Base-by-base conservation (phyloP, 2,329 filamentous ascomycete genomes). In the Hirsutella rhossiliensis region DNA sequence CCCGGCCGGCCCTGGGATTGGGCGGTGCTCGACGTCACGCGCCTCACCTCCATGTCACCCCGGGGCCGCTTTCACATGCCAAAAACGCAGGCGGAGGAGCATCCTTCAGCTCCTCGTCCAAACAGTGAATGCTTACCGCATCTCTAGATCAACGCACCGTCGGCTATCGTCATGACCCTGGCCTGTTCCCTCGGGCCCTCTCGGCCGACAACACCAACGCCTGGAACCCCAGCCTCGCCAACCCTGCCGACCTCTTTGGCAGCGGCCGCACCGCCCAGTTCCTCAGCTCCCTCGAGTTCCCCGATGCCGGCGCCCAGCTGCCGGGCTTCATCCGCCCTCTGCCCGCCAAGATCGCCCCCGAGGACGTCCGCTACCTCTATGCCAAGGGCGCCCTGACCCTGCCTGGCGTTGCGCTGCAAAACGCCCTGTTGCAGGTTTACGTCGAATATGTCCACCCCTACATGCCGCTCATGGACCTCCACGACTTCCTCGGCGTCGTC, bases 401-500 rank as follows among this genome's bases (percentile, higher is more conserved):
- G 36, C 90, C 90, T 2, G 71, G 76, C 36, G 63, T 73, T 4
- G 65, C 68, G 5, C 69, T 96, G 31, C 84, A 90, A 55, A 87
- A 85, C 59, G 87, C 88, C 47, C 72, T 96, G 38, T 68, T 97
- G 15, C 80, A 82, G 53, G 80, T 80, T 34, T 96, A 92, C 55
- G 74, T 90, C 48, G 85, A 95, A 65, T 95, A 84, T 60, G 87
- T 96, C 8, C 84, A 96, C 60, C 87, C 89, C 1, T 96, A 87
- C 61, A 95, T 96, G 87, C 90, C 90, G 20, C 69, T 95, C 29
- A 67, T 96, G 49, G 87, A 86, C 67, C 56, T 82, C 56, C 62
- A 78, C 60, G 64, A 78, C 59, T 73, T 82, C 52, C 56, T 83
- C 46, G 58, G 67, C 41, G 71, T 75, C 38, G 72, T 88, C 50